These are phyloP conservation scores for Hypoxylon sp. DNA, from an alignment of 2,329 filamentous ascomycete genomes.

Conservation along the genomic window DNA sequence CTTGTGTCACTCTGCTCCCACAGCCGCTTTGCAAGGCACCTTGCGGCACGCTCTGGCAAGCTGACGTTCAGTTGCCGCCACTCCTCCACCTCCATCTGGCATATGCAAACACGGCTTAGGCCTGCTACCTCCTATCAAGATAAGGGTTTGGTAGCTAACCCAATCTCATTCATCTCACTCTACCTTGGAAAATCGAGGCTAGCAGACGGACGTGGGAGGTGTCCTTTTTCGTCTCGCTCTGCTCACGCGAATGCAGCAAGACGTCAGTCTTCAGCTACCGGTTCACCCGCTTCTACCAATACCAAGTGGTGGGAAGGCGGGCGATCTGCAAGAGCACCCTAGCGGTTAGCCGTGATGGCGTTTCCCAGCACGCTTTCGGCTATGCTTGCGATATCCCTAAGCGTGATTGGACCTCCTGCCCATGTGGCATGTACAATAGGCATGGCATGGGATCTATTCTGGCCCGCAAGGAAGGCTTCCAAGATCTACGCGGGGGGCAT, in stretches of 20 bases:
- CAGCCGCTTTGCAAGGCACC: conserved; percentile 28
- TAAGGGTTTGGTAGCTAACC: conserved; percentile 31
- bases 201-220: conserved; percentile 8
- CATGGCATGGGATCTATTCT: conserved; percentile 38
- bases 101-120: conserved; percentile 37
- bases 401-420: conserved; percentile 34
- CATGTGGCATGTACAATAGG: conserved; percentile 41
- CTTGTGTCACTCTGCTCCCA: conserved; percentile 40
- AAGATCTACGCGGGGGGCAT: conserved; percentile 43
- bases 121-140: conserved; percentile 40
- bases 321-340: conserved; percentile 37
- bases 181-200: conserved; percentile 32
- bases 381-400: conserved; percentile 33
- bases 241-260: conserved; percentile 37
- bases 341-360: conserved; percentile 30
- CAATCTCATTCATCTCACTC: conserved; percentile 32
- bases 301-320: conserved; percentile 34
- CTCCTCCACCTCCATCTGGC: conserved; percentile 37
- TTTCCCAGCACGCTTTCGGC: conserved; percentile 38
- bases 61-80: conserved; percentile 31
- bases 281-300: conserved; percentile 32
- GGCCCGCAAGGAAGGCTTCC: conserved; percentile 34
- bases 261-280: conserved; percentile 40
- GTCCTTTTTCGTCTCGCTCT: conserved; percentile 20
- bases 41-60: conserved; percentile 25